Evolutionary conservation across 768 basidiomycete species (phyloP), one percentile per base, ranked within the genome.

Genomic region (Boletus tylopilopsis): DNA sequence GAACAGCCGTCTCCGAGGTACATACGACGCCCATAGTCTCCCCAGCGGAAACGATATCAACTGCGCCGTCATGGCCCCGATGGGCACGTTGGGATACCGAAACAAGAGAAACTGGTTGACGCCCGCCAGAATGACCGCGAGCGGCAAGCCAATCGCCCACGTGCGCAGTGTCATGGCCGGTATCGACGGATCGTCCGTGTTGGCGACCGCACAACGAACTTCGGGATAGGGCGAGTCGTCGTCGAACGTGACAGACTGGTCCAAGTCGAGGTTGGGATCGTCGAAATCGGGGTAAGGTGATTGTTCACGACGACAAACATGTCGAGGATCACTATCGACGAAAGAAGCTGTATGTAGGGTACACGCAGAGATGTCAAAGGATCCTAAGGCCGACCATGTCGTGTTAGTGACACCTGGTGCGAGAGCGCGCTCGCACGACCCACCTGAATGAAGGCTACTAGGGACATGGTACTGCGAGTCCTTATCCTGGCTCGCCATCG

Each of bases 41-140:
- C 87, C 87, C 24, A 88, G 60, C 2, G 88, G 88, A 64, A 80
- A 86, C 1, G 85, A 81, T 19, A 89, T 62, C 34, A 90, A 67
- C 62, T 87, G 86, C 2, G 85, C 87, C 6, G 87, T 82, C 36
- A 87, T 73, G 64, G 73, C 72, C n/a, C 74, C 75, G 52, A 90
- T 75, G 21, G 72, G 70, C 12, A 89, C 81, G 27, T 76, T 76
- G 4, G 88, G 87, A 60, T 80, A 85, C 15, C 85, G 82, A 68
- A 88, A 87, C 74, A 79, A 84, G 69, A 87, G 84, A 70, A 87
- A 85, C 53, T 86, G 87, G 19, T 36, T 36, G 19, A 36, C 35
- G 19, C 35, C 19, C 11, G 35, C 18, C 5, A 36, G 19, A n/a
- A 36, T 18, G 18, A 36, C 35, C 12, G 35, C 18, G 18, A 19